A percentile compares a stretch with the other conserved stretches of the same genome.
Evolutionary conservation across 805 yeast species (phyloP).

Genomic region (Wickerhamomyces canadensis): DNA sequence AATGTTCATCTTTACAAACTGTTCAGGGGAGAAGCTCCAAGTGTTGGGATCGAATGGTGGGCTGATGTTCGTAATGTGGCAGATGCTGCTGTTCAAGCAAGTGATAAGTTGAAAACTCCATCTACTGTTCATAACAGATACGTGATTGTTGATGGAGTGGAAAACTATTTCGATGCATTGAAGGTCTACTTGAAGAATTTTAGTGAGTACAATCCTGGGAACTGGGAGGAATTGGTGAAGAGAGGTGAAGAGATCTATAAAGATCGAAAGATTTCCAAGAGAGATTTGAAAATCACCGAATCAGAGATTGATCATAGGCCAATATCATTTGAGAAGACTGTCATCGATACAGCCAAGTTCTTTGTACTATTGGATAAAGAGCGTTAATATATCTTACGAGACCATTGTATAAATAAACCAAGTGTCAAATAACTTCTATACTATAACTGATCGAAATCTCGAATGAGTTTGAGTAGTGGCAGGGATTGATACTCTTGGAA

Average conservation of each 20-base stretch:
- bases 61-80: constrained; percentile 10
- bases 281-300: constrained; percentile 5
- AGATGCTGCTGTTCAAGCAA: constrained; percentile 5
- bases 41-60: constrained; percentile 6
- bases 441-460: constrained; percentile 11
- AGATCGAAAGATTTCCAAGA: constrained; percentile 4
- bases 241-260: constrained; percentile 1
- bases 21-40: constrained; percentile 2
- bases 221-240: constrained; percentile 4
- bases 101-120: constrained; percentile 4
- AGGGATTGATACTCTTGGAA: constrained; percentile 2
- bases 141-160: constrained; percentile 8
- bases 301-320: constrained; percentile 1
- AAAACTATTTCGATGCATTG: constrained; percentile 4
- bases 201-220: constrained; percentile 3
- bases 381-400: no score
- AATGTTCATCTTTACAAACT: background rate
- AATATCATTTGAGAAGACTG: constrained; percentile 3
- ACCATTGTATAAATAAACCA: background rate
- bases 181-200: constrained; percentile 1
- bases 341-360: constrained; percentile 1
- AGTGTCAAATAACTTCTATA: background rate
- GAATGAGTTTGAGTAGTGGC: constrained; percentile 3
- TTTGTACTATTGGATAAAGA: background rate
- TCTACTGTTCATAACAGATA: constrained; percentile 5